Evolutionary conservation across 129 eudicot species (phyloP).

Genomic region (Saussurea involucrata): DNA sequence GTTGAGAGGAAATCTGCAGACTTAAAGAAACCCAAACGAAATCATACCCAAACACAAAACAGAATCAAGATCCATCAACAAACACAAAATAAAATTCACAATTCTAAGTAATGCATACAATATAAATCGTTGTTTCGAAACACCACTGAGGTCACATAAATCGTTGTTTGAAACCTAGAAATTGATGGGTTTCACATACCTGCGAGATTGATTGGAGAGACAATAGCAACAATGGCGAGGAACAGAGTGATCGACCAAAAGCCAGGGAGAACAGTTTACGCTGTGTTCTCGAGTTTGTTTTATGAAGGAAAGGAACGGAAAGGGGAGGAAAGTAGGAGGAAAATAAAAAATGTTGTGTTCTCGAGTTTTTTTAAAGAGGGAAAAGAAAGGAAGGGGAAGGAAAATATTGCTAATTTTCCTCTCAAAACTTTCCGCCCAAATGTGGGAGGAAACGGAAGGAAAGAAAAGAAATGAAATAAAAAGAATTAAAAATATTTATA

Average conservation of each 20-base stretch:
- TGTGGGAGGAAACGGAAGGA: no score
- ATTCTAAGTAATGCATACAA: background rate
- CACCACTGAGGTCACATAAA: background rate
- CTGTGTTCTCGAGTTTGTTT: no score
- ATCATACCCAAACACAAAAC: background rate
- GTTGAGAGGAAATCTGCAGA: background rate
- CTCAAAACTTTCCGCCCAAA: no score
- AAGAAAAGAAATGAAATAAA: no score
- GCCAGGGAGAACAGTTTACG: background rate
- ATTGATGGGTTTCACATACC: background rate
- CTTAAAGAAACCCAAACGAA: background rate
- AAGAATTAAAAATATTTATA: no score
- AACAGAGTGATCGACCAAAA: background rate
- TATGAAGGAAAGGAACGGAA: no score
- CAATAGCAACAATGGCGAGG: background rate
- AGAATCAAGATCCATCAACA: background rate
- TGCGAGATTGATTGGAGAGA: background rate
- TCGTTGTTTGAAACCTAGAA: background rate
- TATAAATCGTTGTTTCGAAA: background rate
- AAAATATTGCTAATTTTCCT: no score
- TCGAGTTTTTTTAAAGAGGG: no score
- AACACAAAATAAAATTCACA: no score
- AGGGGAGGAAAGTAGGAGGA: no score
- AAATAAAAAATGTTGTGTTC: no score
- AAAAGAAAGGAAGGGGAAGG: no score